phyloP scores from a whole-genome alignment of 1,284 basidiomycete species.

The Grifola frondosa region DNA sequence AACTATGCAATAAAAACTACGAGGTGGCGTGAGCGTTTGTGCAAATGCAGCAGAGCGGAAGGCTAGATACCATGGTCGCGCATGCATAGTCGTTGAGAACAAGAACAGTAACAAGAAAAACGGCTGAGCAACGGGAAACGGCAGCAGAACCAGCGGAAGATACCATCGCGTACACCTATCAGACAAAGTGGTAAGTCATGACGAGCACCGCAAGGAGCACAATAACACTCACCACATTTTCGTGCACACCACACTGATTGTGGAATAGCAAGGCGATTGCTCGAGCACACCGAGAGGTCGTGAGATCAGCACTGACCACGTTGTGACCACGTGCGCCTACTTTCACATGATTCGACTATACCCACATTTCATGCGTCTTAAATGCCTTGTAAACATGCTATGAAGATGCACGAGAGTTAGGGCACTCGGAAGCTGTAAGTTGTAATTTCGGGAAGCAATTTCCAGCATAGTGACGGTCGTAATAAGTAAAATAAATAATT shows the following conservation, averaged over 20 bases:
- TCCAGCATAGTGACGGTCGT: not conserved
- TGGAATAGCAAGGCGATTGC: not conserved
- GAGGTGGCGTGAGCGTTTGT: slow-evolving; percentile 5
- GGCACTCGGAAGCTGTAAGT: too few relatives aligned
- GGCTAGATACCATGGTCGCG: slow-evolving; percentile 69
- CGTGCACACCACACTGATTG: not conserved
- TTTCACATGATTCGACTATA: too few relatives aligned
- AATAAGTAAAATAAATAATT: too few relatives aligned
- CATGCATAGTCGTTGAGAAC: slow-evolving; percentile 71
- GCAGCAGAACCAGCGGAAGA: slow-evolving; percentile 70
- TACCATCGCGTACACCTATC: slow-evolving; percentile 81
- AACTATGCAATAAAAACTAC: slow-evolving; percentile 79
- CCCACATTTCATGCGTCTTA: too few relatives aligned
- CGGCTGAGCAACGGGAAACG: slow-evolving; percentile 75
- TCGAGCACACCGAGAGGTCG: not conserved
- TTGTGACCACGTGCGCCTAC: too few relatives aligned
- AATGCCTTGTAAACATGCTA: too few relatives aligned
- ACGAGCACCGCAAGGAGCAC: not conserved
- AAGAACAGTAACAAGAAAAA: slow-evolving; percentile 74
- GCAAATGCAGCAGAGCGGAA: not conserved
- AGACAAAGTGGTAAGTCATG: not conserved
- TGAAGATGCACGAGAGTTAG: too few relatives aligned
- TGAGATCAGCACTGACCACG: too few relatives aligned
- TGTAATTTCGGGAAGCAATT: not conserved
- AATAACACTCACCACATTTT: slow-evolving; percentile 36